Evolutionary conservation across 345 rosid species (phyloP).

Genomic region (Reutealis trisperma): DNA sequence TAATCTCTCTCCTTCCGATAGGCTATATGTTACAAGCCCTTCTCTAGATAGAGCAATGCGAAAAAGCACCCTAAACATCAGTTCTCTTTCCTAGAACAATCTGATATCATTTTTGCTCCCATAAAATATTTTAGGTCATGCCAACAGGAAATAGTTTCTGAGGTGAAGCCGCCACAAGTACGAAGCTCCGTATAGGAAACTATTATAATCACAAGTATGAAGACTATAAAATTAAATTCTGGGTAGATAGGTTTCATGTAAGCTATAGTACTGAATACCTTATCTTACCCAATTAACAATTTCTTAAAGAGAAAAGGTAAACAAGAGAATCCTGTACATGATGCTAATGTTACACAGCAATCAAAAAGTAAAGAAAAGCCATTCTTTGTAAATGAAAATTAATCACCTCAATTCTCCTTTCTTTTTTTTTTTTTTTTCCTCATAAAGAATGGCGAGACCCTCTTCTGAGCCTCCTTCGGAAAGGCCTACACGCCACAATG

Average conservation of each 20-base stretch:
- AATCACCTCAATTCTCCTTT: slow-evolving; percentile 22
- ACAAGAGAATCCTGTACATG: slow-evolving; percentile 37
- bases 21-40: too few relatives aligned
- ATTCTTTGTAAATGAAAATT: slow-evolving; percentile 23
- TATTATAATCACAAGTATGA: neutral
- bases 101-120: neutral
- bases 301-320: slow-evolving; percentile 22
- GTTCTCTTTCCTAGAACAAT: neutral
- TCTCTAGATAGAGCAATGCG: too few relatives aligned
- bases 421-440: slow-evolving; percentile 20
- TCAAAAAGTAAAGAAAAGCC: slow-evolving; percentile 17
- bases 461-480: slow-evolving; percentile 64
- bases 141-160: neutral
- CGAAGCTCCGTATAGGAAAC: neutral
- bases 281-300: slow-evolving; percentile 7
- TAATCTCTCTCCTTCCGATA: too few relatives aligned
- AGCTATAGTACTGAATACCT: slow-evolving; percentile 10
- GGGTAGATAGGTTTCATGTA: slow-evolving; percentile 5
- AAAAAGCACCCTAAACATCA: neutral
- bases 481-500: slow-evolving; percentile 90
- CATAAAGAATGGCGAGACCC: slow-evolving; percentile 65
- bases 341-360: slow-evolving; percentile 28
- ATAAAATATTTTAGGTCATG: neutral
- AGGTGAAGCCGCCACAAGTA: neutral
- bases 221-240: neutral